Conservation (phyloP, 169 alveolate genomes). For the Haemoproteus tartakovskyi region DNA sequence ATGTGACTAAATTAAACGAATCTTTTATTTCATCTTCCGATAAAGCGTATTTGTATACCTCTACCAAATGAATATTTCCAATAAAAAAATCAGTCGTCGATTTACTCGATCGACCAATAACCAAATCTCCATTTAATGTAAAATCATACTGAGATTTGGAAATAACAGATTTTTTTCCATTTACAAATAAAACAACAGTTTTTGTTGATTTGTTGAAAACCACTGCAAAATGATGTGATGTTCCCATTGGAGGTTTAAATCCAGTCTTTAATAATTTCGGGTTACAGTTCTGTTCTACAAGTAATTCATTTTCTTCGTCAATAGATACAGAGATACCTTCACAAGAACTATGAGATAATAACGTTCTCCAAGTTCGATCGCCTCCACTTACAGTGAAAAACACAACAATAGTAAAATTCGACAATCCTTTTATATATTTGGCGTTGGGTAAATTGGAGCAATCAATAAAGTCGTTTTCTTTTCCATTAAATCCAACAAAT, state of each 20-base stretch:
- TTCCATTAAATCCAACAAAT: conserved; percentile 73
- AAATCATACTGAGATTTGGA: conserved; percentile 18
- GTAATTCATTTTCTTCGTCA: conserved; percentile 78
- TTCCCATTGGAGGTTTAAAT: conserved; percentile 72
- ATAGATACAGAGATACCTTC: conserved; percentile 80
- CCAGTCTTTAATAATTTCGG: conserved; percentile 76
- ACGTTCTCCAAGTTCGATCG: conserved; percentile 62
- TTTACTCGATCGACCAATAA: conserved; percentile 69
- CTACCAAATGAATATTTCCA: conserved; percentile 69
- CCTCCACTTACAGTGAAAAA: conserved; percentile 70
- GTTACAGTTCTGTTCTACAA: conserved; percentile 81
- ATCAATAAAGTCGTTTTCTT: conserved; percentile 67
- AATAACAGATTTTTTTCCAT: conserved; percentile 8
- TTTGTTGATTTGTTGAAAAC: conserved; percentile 41
- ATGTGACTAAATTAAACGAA: conserved; percentile 4
- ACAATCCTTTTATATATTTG: conserved; percentile 69
- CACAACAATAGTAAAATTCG: conserved; percentile 70
- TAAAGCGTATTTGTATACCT: conserved; percentile 66
- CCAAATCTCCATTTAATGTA: conserved; percentile 61
- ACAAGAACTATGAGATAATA: conserved; percentile 74
- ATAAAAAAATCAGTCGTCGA: conserved; percentile 70
- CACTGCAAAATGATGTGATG: conserved; percentile 56
- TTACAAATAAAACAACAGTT: conserved; percentile 55
- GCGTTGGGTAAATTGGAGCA: conserved; percentile 72
- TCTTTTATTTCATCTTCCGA: conserved; percentile 73